Conservation (phyloP, 352 stramenopile genomes). For the Globisporangium cystogenes region DNA sequence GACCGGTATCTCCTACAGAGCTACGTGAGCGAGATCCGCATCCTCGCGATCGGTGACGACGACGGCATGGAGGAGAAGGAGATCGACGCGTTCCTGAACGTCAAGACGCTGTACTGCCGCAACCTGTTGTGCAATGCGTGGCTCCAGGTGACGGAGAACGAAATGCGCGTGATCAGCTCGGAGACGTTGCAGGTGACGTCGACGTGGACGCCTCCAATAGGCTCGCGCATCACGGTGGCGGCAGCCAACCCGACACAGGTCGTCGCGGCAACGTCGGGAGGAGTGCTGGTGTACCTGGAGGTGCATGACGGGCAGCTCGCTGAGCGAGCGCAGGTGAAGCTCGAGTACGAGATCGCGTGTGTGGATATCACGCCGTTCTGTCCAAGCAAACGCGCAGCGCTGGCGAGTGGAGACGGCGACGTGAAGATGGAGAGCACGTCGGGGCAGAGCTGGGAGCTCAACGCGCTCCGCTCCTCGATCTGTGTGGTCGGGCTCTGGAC, state of each 20-base stretch:
- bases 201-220: slow-evolving; percentile 68
- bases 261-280: slow-evolving; percentile 87
- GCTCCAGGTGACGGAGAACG: slow-evolving; percentile 93
- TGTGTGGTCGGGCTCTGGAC: slow-evolving; percentile 91
- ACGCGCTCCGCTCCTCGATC: slow-evolving; percentile 41
- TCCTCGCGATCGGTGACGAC: slow-evolving; percentile 90
- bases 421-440: slow-evolving; percentile 47
- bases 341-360: slow-evolving; percentile 95
- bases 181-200: slow-evolving; percentile 53
- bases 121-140: slow-evolving; percentile 87
- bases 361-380: slow-evolving; percentile 83
- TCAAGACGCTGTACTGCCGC: slow-evolving; percentile 91
- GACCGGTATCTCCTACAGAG: slow-evolving; percentile 96
- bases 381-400: neutral
- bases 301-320: slow-evolving; percentile 53
- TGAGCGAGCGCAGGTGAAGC: slow-evolving; percentile 51
- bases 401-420: slow-evolving; percentile 22
- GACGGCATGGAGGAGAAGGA: slow-evolving; percentile 91
- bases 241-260: slow-evolving; percentile 90
- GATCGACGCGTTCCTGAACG: slow-evolving; percentile 80
- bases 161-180: slow-evolving; percentile 88
- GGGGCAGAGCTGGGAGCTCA: slow-evolving; percentile 52
- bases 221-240: slow-evolving; percentile 75
- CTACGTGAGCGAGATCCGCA: slow-evolving; percentile 95
- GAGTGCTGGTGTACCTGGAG: slow-evolving; percentile 89